Percentiles rank a stretch among this genome's conserved stretches.
Conservation (phyloP, 139 green algal species). For the Spirogloea muscicola region DNA sequence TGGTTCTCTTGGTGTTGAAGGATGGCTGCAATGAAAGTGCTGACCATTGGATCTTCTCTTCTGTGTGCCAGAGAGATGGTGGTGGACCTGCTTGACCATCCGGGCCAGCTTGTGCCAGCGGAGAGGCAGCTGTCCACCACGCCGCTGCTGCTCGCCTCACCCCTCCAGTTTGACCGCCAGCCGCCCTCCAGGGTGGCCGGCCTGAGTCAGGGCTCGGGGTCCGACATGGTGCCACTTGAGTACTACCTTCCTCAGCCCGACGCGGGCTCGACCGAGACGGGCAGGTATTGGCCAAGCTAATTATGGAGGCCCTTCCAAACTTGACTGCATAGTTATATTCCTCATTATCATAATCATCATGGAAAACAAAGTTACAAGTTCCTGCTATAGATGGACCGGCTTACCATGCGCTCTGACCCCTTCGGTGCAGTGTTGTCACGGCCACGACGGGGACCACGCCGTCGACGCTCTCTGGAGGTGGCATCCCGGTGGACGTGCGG, state of each 20-base stretch:
- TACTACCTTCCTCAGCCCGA: neutral
- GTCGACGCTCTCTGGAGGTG: no score
- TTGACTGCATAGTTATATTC: no score
- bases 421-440: no score
- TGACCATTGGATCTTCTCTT: neutral
- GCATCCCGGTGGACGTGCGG: no score
- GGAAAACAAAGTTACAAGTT: no score
- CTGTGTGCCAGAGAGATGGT: neutral
- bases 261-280: neutral
- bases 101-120: neutral
- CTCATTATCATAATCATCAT: no score
- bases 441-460: no score
- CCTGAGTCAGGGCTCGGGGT: no score
- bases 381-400: no score
- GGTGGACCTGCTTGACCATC: neutral
- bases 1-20: neutral
- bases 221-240: neutral
- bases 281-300: neutral
- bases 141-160: neutral
- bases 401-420: no score
- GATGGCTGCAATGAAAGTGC: neutral
- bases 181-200: no score
- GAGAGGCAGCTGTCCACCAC: neutral
- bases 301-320: neutral
- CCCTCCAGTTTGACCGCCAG: constrained; percentile 9